phyloP scores from a whole-genome alignment of 2,329 filamentous ascomycete genomes.

The Plenodomus tracheiphilus region DNA sequence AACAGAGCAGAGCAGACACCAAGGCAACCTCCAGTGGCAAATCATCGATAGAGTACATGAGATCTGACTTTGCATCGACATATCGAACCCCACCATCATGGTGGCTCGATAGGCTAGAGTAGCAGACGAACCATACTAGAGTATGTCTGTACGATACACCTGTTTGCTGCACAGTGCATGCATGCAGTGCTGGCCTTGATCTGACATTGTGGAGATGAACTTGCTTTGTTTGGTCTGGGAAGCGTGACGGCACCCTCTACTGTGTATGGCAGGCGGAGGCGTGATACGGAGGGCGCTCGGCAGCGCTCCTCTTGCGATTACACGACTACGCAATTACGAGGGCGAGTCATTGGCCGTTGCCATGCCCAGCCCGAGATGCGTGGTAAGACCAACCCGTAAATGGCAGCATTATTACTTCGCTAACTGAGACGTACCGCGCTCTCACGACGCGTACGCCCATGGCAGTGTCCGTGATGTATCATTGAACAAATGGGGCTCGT shows the following conservation, averaged over 20 bases:
- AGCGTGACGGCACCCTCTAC: conserved; percentile 20
- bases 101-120: neutral
- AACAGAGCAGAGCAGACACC: too few species aligned
- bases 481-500: conserved; percentile 28
- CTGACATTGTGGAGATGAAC: conserved; percentile 31
- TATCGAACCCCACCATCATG: neutral
- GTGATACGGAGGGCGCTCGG: conserved; percentile 36
- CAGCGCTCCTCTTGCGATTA: conserved; percentile 21
- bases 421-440: conserved; percentile 42
- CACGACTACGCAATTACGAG: conserved; percentile 23
- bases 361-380: conserved; percentile 9
- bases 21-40: too few species aligned
- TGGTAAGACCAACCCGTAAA: conserved; percentile 28
- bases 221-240: conserved; percentile 28
- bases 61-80: neutral
- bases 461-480: conserved; percentile 24
- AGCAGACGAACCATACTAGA: neutral
- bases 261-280: conserved; percentile 23
- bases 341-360: conserved; percentile 18
- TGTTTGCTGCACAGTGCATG: too few species aligned
- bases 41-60: neutral
- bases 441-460: conserved; percentile 33
- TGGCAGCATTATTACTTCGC: conserved; percentile 39
- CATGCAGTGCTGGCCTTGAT: conserved; percentile 12
- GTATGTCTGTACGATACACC: conserved; percentile 8